Percentiles rank a stretch among this genome's conserved stretches.
Conservation (phyloP, 2,329 filamentous ascomycete genomes). For the Harringtonia aguacate region DNA sequence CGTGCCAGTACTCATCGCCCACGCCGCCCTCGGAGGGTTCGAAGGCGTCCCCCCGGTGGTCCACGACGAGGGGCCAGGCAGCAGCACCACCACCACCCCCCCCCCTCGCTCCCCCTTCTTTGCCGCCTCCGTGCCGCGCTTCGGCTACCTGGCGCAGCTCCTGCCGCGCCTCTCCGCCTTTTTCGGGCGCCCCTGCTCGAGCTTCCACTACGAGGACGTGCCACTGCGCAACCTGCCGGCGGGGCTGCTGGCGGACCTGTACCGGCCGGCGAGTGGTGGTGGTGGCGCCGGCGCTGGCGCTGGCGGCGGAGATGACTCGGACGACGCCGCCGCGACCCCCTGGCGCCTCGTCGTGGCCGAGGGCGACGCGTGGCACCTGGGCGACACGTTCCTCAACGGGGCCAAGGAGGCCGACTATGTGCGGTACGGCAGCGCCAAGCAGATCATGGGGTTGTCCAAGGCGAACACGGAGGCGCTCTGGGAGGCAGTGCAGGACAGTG, state of each 20-base stretch:
- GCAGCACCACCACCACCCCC: slow-evolving; percentile 19
- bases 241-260: slow-evolving; percentile 45
- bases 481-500: slow-evolving; percentile 66
- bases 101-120: slow-evolving; percentile 19
- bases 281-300: not conserved
- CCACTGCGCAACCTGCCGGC: slow-evolving; percentile 42
- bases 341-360: slow-evolving; percentile 45
- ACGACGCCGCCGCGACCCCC: slow-evolving; percentile 22
- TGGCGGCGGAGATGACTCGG: not conserved
- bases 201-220: slow-evolving; percentile 46
- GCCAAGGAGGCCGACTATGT: slow-evolving; percentile 74
- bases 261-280: slow-evolving; percentile 28
- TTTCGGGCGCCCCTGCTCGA: slow-evolving; percentile 42
- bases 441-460: slow-evolving; percentile 81
- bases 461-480: slow-evolving; percentile 75
- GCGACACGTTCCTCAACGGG: slow-evolving; percentile 52
- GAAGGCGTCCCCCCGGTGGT: not conserved
- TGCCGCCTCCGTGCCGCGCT: slow-evolving; percentile 43
- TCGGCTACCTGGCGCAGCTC: slow-evolving; percentile 48
- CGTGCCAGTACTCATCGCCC: slow-evolving; percentile 44
- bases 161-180: slow-evolving; percentile 44
- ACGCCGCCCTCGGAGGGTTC: slow-evolving; percentile 22
- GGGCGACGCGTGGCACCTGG: slow-evolving; percentile 47
- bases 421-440: slow-evolving; percentile 77
- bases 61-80: not conserved